Percentiles rank a stretch among this genome's conserved stretches.
Conservation (phyloP, 176 grass and related monocot species). For the Calamus simplicifolius region DNA sequence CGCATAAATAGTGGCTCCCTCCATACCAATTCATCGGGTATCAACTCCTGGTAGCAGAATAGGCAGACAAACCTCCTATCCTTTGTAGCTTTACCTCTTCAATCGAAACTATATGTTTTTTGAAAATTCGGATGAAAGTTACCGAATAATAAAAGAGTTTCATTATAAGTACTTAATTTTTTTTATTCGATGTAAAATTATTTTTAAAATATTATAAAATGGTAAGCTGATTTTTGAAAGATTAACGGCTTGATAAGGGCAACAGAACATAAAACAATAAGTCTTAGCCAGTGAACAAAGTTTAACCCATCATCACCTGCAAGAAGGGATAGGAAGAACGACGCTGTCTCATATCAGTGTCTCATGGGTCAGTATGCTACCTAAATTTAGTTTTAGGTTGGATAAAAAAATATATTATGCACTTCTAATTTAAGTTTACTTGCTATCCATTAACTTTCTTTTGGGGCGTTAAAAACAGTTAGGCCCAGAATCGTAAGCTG, state of each 20-base stretch:
- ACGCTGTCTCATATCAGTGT: slow-evolving; percentile 42
- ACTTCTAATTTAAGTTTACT: no score
- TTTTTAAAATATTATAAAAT: slow-evolving; percentile 9
- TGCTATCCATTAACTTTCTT: no score
- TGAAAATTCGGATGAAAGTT: no score
- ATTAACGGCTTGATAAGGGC: slow-evolving; percentile 34
- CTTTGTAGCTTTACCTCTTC: slow-evolving; percentile 22
- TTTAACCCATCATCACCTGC: slow-evolving; percentile 19
- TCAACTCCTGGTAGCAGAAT: slow-evolving; percentile 37
- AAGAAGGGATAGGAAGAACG: slow-evolving; percentile 44
- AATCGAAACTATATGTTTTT: slow-evolving; percentile 14
- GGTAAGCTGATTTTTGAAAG: slow-evolving; percentile 44
- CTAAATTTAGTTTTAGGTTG: no score
- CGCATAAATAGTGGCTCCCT: slow-evolving; percentile 59
- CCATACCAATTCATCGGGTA: slow-evolving; percentile 37
- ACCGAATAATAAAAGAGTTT: no score
- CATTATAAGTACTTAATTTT: no score
- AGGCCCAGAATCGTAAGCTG: slow-evolving; percentile 39
- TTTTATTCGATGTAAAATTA: no score
- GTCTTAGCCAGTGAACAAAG: slow-evolving; percentile 18
- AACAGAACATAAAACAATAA: slow-evolving; percentile 53
- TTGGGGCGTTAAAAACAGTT: no score
- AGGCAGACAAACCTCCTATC: slow-evolving; percentile 35
- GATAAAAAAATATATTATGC: no score
- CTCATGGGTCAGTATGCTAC: slow-evolving; percentile 72